Evolutionary conservation across 176 grass and related monocot genomes (phyloP), one percentile per base, ranked within the genome.

Genomic region (Paspalum notatum): DNA sequence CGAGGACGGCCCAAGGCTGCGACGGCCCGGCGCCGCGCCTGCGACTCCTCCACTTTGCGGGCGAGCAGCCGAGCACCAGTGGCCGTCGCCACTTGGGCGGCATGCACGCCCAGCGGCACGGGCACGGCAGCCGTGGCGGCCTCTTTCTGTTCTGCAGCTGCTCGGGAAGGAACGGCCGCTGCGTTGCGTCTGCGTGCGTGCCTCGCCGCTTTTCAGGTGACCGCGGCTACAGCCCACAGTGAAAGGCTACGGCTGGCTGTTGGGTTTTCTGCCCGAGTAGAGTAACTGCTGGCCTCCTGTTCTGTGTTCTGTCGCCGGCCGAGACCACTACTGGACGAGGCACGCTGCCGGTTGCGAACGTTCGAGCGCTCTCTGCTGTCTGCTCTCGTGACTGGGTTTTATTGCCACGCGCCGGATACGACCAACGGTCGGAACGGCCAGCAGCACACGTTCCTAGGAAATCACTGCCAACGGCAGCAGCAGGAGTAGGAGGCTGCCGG

Each of bases 61-160:
- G 42, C 39, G 2, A 66, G 60, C 4, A 1, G 32, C 32, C 39
- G 2, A 66, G 60, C 4, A 1, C 41, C 25, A 12, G 22, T 48
- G 53, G 15, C 17, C 58, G 41, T 5, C 67, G 80, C 48, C 85
- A 83, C 80, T 72, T 83, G 86, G 74, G 66, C 38, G 1, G 66
- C 85, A 82, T 77, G 85, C 85, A 47, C 59, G 58, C 57, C 13
- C 59, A 37, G 17, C 68, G 59, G 49, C 75, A 13, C 13, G 17
- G 62, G 32, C 18, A 56, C 53, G 53, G 56, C 7, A 27, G 20
- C 43, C 51, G 17, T 20, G 43, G 72, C n/a, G 57, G 8, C 39
- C 51, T 22, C 9, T 7, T 40, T 18, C 37, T 57, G 15, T 1
- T 10, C 66, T 46, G n/a, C 64, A 12, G 0, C 14, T 26, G 1